Evolutionary conservation across 352 stramenopile species (phyloP), one percentile per base, ranked within the genome.

Genomic region (Phytophthora brassicae): DNA sequence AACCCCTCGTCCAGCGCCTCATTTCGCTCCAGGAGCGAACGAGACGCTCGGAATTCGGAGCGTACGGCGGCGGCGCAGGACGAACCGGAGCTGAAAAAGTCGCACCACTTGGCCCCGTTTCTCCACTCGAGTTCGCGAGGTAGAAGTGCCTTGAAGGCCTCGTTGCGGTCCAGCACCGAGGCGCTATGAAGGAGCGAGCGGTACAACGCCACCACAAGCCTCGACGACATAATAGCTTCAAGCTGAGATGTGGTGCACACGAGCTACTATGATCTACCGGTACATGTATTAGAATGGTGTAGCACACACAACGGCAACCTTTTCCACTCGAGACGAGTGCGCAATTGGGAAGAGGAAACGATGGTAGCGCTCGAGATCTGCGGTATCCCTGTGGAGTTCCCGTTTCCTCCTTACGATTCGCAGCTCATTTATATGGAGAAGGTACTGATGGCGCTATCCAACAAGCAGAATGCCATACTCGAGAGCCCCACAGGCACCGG

Each of bases 361-460:
- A 75, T 92, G 88, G 86, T 94, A 56, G 72, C 59, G 68, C 66
- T 97, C 39, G 72, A 94, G 64, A 93, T 98, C 51, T 86, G 83
- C 69, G 88, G 87, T 36, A 87, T 97, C 51, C 49, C 75, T 12
- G 90, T 99, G 64, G 88, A 98, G 60, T 99, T 99, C 68, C 97
- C 97, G 20, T 99, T 99, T 78, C 72, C 88, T 56, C 96, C 97
- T 7, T 99, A 99, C 67, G 81, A 97, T 70, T 98, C 93, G 56
- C 97, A 99, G 85, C 69, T 97, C 42, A 88, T 97, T 1, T 99
- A 99, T 72, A 99, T 99, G 96, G 77, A 90, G 66, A 97, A 95
- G 50, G 96, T 99, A 0, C 72, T 99, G 22, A 63, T 92, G 55
- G 82, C 96, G 16, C 82, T 99, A 28, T 70, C 87, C 16, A 86